phyloP scores from a whole-genome alignment of 176 grass and related monocot species.

The Oryza officinalis region DNA sequence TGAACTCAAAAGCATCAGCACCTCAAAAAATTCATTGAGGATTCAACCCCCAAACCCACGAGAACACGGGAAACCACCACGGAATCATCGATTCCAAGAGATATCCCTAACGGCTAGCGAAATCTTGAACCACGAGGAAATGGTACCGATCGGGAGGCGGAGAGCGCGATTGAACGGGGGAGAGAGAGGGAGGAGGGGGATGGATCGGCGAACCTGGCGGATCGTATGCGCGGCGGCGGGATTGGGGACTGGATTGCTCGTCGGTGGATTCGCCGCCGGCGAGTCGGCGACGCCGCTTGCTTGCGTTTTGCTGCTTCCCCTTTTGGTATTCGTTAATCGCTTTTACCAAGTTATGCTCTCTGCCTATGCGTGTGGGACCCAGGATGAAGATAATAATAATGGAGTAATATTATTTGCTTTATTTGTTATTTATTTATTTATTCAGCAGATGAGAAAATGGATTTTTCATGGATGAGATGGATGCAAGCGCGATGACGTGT shows the following conservation, averaged over 20 bases:
- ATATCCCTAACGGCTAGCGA: too few species aligned
- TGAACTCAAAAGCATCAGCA: constrained; percentile 1
- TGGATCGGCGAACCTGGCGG: not conserved
- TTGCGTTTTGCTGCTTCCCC: not conserved
- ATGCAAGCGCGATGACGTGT: too few species aligned
- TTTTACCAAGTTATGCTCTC: too few species aligned
- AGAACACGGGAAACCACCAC: not conserved
- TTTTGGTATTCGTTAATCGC: not conserved
- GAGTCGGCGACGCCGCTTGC: too few species aligned
- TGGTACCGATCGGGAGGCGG: too few species aligned
- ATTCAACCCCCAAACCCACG: not conserved
- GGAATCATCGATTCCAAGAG: not conserved
- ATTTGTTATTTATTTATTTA: too few species aligned
- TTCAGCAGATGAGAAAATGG: too few species aligned
- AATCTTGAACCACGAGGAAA: too few species aligned
- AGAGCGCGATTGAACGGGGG: not conserved
- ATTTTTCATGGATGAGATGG: too few species aligned
- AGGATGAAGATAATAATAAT: too few species aligned
- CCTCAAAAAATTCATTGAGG: not conserved
- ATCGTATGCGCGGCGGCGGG: not conserved
- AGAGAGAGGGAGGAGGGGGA: not conserved
- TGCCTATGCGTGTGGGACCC: too few species aligned
- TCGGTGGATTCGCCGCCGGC: not conserved
- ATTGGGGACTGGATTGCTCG: not conserved
- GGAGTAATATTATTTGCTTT: too few species aligned